phyloP scores from a whole-genome alignment of 1,139 yeast species.

The Saccharomycopsis hybrid region DNA sequence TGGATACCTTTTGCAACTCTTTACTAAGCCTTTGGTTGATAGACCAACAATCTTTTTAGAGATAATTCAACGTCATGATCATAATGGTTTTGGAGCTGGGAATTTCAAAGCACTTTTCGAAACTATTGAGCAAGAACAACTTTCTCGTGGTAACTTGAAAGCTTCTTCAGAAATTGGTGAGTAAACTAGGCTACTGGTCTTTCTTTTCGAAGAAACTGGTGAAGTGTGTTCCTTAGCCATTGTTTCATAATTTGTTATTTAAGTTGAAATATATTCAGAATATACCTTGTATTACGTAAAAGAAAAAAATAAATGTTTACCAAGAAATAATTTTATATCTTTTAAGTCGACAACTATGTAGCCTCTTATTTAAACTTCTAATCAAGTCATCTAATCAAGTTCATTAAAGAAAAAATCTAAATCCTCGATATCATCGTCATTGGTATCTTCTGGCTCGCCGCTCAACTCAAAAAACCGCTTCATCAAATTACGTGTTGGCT shows the following conservation, averaged over 20 bases:
- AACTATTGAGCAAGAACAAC: slow-evolving; percentile 62
- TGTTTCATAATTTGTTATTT: not conserved
- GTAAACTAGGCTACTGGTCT: not conserved
- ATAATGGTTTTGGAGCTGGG: slow-evolving; percentile 84
- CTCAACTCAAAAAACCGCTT: not conserved
- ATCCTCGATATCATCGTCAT: too few species aligned
- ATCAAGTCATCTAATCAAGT: too few species aligned
- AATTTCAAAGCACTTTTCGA: slow-evolving; percentile 78
- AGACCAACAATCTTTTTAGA: slow-evolving; percentile 80
- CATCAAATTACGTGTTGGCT: not conserved
- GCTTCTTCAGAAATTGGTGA: not conserved
- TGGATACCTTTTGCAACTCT: slow-evolving; percentile 70
- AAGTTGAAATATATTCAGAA: too few species aligned
- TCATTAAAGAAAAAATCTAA: too few species aligned
- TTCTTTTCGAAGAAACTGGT: not conserved
- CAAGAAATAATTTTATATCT: too few species aligned
- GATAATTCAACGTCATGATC: slow-evolving; percentile 71
- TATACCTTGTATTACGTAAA: too few species aligned
- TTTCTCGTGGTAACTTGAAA: slow-evolving; percentile 39
- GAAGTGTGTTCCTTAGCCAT: not conserved
- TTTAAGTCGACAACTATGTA: too few species aligned
- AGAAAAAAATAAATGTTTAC: too few species aligned
- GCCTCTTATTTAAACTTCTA: too few species aligned
- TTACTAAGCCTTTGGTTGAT: slow-evolving; percentile 69
- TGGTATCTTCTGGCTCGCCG: too few species aligned